These are phyloP conservation scores for Monosporascus sp. DNA, from an alignment of 2,329 filamentous ascomycete genomes.

Conservation along the genomic window DNA sequence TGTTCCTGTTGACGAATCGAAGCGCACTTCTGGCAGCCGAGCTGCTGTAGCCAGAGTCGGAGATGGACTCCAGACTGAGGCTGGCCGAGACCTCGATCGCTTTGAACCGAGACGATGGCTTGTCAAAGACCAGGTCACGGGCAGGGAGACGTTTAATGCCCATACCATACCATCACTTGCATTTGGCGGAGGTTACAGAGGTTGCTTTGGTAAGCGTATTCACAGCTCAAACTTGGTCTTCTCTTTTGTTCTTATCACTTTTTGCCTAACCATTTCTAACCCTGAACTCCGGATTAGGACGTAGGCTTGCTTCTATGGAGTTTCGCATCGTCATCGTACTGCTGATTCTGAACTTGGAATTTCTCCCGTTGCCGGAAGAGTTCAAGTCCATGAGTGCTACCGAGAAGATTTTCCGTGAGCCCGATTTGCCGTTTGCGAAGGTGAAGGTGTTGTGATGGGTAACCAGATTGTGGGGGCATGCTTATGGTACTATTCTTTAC, in stretches of 20 bases:
- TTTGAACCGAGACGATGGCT: constrained; percentile 39
- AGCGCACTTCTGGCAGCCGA: constrained; percentile 24
- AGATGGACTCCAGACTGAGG: constrained; percentile 15
- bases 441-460: not conserved
- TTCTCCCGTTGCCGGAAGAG: constrained; percentile 8
- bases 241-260: not conserved
- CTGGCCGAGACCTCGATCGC: constrained; percentile 12
- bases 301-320: constrained; percentile 12
- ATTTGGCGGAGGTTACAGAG: constrained; percentile 32
- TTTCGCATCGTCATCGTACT: constrained; percentile 9
- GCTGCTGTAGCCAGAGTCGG: constrained; percentile 22
- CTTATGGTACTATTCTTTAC: too few relatives aligned
- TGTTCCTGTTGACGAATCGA: constrained; percentile 20
- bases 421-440: constrained; percentile 7
- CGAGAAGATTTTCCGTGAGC: constrained; percentile 10
- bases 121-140: constrained; percentile 15
- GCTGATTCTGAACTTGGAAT: constrained; percentile 10
- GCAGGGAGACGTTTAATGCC: constrained; percentile 26
- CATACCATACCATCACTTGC: constrained; percentile 27
- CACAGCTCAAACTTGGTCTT: not conserved
- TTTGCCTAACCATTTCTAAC: not conserved
- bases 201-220: constrained; percentile 27
- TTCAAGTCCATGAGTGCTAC: constrained; percentile 1
- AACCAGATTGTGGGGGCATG: too few relatives aligned
- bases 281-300: constrained; percentile 1